Base-by-base conservation (phyloP, 495 filamentous ascomycete genomes). In the Aspergillus olivimuriae region DNA sequence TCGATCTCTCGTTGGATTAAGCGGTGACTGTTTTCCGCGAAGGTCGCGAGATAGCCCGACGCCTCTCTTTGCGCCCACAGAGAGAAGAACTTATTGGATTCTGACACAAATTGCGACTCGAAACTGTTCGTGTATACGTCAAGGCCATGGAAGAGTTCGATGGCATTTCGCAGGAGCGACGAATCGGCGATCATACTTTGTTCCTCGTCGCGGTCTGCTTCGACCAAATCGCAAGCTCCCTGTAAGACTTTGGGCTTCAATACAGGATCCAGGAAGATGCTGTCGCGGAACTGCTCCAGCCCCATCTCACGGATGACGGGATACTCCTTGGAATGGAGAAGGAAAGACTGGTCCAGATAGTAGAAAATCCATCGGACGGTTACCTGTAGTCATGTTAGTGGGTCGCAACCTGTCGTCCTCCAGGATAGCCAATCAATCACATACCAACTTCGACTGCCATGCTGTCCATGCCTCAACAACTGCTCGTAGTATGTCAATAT, bases 331-430 rank as follows among this genome's bases (percentile, higher is more conserved):
- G 76, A 77, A 23, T 81, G 79, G 1, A 95, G 68, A 16, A 98
- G 76, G 58, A 86, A 95, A 4, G 88, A 86, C 45, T 92, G 80
- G 55, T 98, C 91, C 42, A 98, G 72, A 50, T 89, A 96, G 56
- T 85, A 90, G 68, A 95, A 97, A 22, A 95, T 83, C 46, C 81
- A 88, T 43, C 87, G 76, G 39, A 98, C 73, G 15, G 77, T 82
- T 30, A 77, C 74, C 86, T 88, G 56, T 38, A 19, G 22, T 18
- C 22, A 45, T n/a, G 47, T 61, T 26, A 56, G 41, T 36, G 14
- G 20, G 15, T 17, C n/a, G 15, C 11, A 26, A 17, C 18, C 44
- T 40, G 31, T 52, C 47, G 37, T 21, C 12, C 14, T 15, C n/a
- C n/a, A n/a, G n/a, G n/a, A n/a, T n/a, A n/a, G n/a, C n/a, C 3